Base-by-base conservation (phyloP, 768 basidiomycete species). In the Crepidotus variabilis region DNA sequence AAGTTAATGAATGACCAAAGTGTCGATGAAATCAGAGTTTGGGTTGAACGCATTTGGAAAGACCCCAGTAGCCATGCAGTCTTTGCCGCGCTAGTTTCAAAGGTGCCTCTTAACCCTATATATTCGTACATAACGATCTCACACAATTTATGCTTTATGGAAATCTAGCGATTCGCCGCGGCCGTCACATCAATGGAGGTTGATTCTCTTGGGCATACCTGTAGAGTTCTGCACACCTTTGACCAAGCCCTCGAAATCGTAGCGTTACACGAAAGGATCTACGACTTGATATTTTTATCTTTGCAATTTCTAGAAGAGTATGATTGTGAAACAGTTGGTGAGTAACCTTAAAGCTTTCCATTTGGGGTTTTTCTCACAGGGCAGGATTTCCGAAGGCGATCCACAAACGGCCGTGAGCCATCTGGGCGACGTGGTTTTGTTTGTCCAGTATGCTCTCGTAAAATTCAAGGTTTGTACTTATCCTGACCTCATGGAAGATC, bases 381-480 rank as follows among this genome's bases (percentile, higher is more conserved):
- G 57, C 32, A 32, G 56, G 35, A 35, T 16, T 43, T 48, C 48
- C 22, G 18, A 54, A 92, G 90, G 90, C 48, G 90, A 92, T 69
- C 91, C 91, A 16, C 91, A 92, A 69, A 88, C 86, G 16, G 90
- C 90, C 4, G 81, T 92, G 36, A 84, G 80, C 57, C 86, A 90
- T 67, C 72, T 92, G 1, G 91, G 91, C 2, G 82, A 90, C 59
- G 79, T 92, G n/a, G 86, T 92, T 14, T 65, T 92, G 35, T 90
- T 92, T 63, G 69, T 82, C 6, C 90, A 92, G 67, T 79, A 81
- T 60, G 77, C 80, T 16, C 69, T 87, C 33, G 76, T 78, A n/a
- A 82, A 84, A 52, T 92, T 83, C 64, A 81, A 85, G 65, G 90
- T 83, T 52, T 61, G 45, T 47, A 16, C 34, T 67, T 6, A 48